A percentile compares a stretch with the other conserved stretches of the same genome.
Conservation (phyloP, 2,329 filamentous ascomycete species). For the Zymoseptoria crescenta region DNA sequence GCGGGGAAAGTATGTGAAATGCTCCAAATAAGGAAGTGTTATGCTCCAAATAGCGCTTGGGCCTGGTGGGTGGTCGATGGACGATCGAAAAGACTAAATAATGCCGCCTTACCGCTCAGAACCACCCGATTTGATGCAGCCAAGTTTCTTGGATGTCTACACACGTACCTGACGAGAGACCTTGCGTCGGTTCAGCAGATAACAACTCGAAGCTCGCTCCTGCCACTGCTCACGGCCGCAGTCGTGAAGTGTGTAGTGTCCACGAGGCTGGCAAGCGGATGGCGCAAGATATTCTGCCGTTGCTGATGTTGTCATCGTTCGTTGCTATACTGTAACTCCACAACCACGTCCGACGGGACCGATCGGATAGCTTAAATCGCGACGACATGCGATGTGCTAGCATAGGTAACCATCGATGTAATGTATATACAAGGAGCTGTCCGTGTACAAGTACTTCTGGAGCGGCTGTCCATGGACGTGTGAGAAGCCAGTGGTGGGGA, state of each 20-base stretch:
- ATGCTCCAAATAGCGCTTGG: too few relatives aligned
- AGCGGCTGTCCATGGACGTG: not conserved
- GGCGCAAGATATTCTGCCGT: not conserved
- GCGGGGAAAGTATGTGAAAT: too few relatives aligned
- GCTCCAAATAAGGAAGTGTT: too few relatives aligned
- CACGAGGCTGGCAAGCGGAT: not conserved
- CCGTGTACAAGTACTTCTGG: not conserved
- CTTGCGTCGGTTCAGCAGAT: not conserved
- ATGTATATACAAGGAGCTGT: not conserved
- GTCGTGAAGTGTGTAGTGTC: not conserved
- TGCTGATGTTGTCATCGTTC: not conserved
- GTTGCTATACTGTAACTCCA: not conserved
- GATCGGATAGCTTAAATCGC: not conserved
- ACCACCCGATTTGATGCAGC: not conserved
- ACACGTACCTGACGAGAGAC: not conserved
- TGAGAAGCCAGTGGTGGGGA: not conserved
- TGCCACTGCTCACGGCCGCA: not conserved
- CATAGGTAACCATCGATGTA: not conserved
- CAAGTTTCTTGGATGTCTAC: not conserved
- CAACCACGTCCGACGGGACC: not conserved
- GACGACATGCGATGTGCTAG: not conserved
- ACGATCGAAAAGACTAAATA: not conserved
- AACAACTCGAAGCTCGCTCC: not conserved
- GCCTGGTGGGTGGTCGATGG: not conserved
- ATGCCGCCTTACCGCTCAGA: not conserved